Evolutionary conservation across 129 eudicot species (phyloP), one percentile per base, ranked within the genome.

Genomic region (Silybum marianum): DNA sequence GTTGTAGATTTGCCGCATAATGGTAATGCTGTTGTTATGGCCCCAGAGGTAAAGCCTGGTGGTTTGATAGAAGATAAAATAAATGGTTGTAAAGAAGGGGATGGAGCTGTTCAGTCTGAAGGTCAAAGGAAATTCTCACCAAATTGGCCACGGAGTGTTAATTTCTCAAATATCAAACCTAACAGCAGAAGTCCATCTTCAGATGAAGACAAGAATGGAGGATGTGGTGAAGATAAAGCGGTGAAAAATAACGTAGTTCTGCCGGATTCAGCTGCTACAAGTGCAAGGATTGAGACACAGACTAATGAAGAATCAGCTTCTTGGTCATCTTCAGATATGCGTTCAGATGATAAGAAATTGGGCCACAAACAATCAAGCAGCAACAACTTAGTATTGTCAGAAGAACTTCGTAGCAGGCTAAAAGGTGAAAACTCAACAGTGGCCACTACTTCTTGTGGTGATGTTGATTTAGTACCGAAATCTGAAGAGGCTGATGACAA

Each of bases 221-320:
- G 80, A 16, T 26, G 13, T 77, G 76, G 30, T 70, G 72, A 63
- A 38, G 88, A 72, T 42, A 81, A 85, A 79, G 18, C 28, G 14
- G 9, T 23, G 9, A 69, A 71, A 69, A 85, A 42, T 23, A 76
- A 22, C 39, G 85, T 67, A 21, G 78, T 72, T 51, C 36, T 23
- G 10, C 75, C 82, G 3, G 82, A 83, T 16, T 75, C 75, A 30
- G 87, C 87, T 75, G 80, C 77, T 39, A 69, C 66, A 72, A 69
- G 83, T 84, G 86, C 58, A 28, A 88, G 86, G 67, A 32, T 19
- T 9, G 87, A 80, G 80, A 75, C 62, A 8, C 83, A 69, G 71
- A 21, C 67, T 22, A 83, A 80, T 34, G 89, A 88, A 73, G 87
- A 85, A 73, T 81, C 82, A 11, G 82, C 87, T 22, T 85, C 87